A percentile compares a stretch with the other conserved stretches of the same genome.
These are phyloP conservation scores for Barbarea vulgaris DNA, from an alignment of 345 rosid species.

Conservation along the genomic window DNA sequence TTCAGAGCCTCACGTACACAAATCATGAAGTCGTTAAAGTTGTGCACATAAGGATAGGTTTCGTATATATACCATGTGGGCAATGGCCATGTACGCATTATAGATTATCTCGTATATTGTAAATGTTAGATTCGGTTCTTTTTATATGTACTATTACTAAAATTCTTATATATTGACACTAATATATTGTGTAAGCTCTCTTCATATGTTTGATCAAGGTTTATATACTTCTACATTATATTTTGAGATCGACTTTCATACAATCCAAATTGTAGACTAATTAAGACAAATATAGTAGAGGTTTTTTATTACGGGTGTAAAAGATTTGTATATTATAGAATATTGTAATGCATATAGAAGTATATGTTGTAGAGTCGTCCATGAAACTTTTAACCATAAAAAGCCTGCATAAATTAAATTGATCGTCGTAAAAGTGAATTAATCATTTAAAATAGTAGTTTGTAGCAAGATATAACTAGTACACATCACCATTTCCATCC, in stretches of 20 bases:
- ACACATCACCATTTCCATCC: background rate
- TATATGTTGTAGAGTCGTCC: background rate
- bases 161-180: background rate
- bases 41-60: background rate
- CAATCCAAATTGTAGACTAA: background rate
- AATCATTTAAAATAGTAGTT: background rate
- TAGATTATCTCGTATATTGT: background rate
- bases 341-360: background rate
- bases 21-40: conserved; percentile 3
- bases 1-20: conserved; percentile 11
- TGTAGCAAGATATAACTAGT: background rate
- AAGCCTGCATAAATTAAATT: background rate
- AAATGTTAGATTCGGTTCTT: background rate
- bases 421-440: no score
- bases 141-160: background rate
- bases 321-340: background rate
- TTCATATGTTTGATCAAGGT: background rate
- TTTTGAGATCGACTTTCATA: background rate
- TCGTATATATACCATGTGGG: background rate
- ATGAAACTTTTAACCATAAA: background rate
- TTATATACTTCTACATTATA: background rate
- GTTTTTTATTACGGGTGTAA: no score
- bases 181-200: background rate
- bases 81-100: background rate
- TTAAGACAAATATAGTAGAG: background rate